Evolutionary conservation across 148 eudicot genomes (phyloP).

Genomic region (Heliosperma pusillum): DNA sequence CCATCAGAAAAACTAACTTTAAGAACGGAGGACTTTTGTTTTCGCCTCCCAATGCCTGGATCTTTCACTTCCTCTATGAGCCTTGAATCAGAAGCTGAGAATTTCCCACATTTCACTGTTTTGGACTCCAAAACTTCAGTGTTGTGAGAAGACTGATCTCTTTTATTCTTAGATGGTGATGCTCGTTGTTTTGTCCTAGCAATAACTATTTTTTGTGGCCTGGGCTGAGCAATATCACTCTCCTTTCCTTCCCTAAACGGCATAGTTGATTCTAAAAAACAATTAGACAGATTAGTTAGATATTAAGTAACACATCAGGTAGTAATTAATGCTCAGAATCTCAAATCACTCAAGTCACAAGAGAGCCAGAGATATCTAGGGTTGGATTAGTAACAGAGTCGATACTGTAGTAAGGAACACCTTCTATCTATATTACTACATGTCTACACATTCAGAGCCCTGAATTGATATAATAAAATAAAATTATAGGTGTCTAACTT

Average conservation of each 20-base stretch:
- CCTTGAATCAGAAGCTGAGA: slow-evolving; percentile 30
- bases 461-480: not conserved
- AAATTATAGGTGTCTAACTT: not conserved
- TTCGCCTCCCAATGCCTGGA: slow-evolving; percentile 39
- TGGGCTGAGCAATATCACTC: slow-evolving; percentile 38
- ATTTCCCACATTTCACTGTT: slow-evolving; percentile 53
- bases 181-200: slow-evolving; percentile 41
- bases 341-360: not conserved
- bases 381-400: not conserved
- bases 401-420: not conserved
- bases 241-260: slow-evolving; percentile 50
- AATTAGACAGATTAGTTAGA: slow-evolving; percentile 4
- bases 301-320: not conserved
- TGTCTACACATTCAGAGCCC: not conserved
- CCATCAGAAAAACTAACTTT: slow-evolving; percentile 44
- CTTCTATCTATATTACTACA: not conserved
- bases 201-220: slow-evolving; percentile 37
- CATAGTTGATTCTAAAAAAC: slow-evolving; percentile 37
- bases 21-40: slow-evolving; percentile 43
- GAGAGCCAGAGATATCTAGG: not conserved
- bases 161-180: slow-evolving; percentile 45
- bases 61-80: slow-evolving; percentile 42
- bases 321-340: slow-evolving; percentile 2
- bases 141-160: slow-evolving; percentile 32
- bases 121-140: slow-evolving; percentile 36